Evolutionary conservation across 805 yeast species (phyloP), one percentile per base, ranked within the genome.

Genomic region (Huiozyma sinensis): DNA sequence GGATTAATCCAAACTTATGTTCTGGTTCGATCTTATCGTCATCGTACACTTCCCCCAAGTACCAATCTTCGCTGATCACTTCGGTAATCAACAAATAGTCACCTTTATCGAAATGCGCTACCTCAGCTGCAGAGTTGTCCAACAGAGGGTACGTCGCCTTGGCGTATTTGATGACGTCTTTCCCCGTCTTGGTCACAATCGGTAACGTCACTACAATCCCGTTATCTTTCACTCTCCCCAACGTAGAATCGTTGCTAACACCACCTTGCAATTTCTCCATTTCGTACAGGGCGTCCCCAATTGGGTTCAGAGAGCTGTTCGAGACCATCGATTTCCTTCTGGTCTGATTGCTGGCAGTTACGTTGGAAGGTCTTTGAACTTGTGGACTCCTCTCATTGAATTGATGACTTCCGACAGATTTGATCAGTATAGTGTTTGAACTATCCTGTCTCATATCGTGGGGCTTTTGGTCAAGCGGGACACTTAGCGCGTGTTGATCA

Each of bases 151-250:
- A 59, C 7, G 54, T 36, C 3, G 66, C 65, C 41, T 58, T 61
- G 2, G 64, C 66, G 43, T 59, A 60, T 42, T 50, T 49, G 31
- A 58, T 49, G 0, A 60, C 63, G 6, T 48, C 43, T 31, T 55
- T 56, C 24, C 63, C 64, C 17, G 46, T 40, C 29, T 51, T 51
- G 4, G 59, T 53, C 5, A 51, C 52, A 5, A 55, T 37, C 1
- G 66, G 66, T 38, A 61, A 48, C 1, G 61, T 61, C 3, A 60
- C 56, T 7, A 58, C 50, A n/a, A 57, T 50, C n/a, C 63, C 64
- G 41, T 51, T 53, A 41, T 60, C 64, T 13, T 53, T 53, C 7
- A 59, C 49, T 42, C 57, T 50, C 1, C 61, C 61, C 6, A 50
- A 46, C 38, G 51, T 50, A 6, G 56, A 43, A 28, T 49, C 43